Conservation (phyloP, 129 eudicot genomes). For the Arctium lappa region DNA sequence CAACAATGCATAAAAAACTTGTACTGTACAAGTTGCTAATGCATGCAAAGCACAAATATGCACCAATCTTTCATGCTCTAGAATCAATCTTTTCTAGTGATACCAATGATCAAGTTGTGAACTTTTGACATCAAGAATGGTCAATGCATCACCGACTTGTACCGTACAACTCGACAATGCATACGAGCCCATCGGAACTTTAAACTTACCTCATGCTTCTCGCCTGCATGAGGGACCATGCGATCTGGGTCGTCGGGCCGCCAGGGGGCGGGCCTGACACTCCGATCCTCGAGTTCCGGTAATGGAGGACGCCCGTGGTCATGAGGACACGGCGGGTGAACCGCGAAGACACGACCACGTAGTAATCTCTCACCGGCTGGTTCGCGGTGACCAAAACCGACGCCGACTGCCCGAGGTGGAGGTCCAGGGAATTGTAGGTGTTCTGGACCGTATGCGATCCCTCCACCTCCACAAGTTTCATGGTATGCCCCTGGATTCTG, state of each 20-base stretch:
- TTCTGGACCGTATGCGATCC: conserved; percentile 92
- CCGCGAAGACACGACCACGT: conserved; percentile 81
- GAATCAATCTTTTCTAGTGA: not conserved
- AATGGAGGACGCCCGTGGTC: conserved; percentile 86
- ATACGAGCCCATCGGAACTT: not conserved
- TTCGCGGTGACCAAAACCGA: conserved; percentile 86
- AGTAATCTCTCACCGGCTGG: conserved; percentile 77
- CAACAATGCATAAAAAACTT: not conserved
- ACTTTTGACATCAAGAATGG: not conserved
- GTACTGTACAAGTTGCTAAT: not conserved
- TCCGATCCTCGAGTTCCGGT: conserved; percentile 59
- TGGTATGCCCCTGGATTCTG: conserved; percentile 86
- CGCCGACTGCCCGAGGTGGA: conserved; percentile 86
- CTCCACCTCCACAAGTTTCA: conserved; percentile 90
- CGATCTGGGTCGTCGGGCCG: conserved; percentile 80
- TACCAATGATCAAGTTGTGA: not conserved
- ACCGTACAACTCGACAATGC: not conserved
- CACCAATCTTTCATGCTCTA: not conserved
- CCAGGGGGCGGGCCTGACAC: conserved; percentile 81
- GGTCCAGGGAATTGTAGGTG: conserved; percentile 67
- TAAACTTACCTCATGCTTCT: conserved; percentile 60
- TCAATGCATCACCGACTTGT: not conserved
- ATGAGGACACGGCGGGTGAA: conserved; percentile 69
- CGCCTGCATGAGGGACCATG: conserved; percentile 76
- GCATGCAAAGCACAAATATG: not conserved